phyloP scores from a whole-genome alignment of 192 early-diverging fungal species.

The Phycomyces nitens region DNA sequence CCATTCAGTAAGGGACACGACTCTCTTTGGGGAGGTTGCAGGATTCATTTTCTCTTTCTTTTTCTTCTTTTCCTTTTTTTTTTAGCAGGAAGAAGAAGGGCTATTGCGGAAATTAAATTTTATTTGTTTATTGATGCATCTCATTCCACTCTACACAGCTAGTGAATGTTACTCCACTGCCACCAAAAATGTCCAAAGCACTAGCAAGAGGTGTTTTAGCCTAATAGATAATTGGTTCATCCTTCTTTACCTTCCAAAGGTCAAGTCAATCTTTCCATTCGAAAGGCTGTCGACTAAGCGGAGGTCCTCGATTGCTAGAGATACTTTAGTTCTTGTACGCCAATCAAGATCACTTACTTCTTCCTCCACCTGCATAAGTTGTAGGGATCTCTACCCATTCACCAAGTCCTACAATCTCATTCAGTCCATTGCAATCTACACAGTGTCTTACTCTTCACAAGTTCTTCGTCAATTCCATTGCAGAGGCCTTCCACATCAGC shows the following conservation, averaged over 20 bases:
- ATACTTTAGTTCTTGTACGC: too few species aligned
- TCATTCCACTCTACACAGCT: conserved; percentile 80
- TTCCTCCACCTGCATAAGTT: conserved; percentile 93
- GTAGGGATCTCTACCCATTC: conserved; percentile 85
- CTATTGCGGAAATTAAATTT: background rate
- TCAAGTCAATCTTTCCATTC: conserved; percentile 84
- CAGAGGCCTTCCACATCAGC: conserved; percentile 98
- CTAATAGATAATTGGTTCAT: too few species aligned
- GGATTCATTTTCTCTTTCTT: background rate
- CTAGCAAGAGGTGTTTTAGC: conserved; percentile 40
- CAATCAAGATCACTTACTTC: conserved; percentile 50
- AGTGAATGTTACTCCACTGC: conserved; percentile 70
- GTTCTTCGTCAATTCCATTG: conserved; percentile 84
- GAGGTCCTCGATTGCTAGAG: conserved; percentile 62
- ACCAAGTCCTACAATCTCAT: conserved; percentile 63
- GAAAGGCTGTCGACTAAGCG: conserved; percentile 76
- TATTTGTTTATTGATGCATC: conserved; percentile 16
- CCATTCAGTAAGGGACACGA: conserved; percentile 77
- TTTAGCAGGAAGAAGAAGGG: too few species aligned
- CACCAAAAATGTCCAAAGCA: conserved; percentile 97
- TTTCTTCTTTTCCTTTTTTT: too few species aligned
- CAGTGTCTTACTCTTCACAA: conserved; percentile 62
- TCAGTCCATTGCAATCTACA: too few species aligned
- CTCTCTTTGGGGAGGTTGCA: conserved; percentile 51
- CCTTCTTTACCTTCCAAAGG: conserved; percentile 85